Evolutionary conservation across 202 grass and related monocot genomes (phyloP).

Genomic region (Dendrocalamus latiflorus): DNA sequence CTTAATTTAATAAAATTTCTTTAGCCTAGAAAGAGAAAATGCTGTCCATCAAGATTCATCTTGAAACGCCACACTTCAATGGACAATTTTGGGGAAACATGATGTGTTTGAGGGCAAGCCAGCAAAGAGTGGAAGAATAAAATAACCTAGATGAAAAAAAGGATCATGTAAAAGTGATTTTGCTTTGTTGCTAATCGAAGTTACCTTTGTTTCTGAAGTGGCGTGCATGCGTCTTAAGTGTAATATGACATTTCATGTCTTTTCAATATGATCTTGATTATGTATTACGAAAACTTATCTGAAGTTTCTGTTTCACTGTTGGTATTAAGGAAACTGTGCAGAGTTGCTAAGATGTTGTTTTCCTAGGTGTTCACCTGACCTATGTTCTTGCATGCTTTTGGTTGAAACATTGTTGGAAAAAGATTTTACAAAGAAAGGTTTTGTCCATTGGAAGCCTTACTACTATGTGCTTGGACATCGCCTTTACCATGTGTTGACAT

Average conservation of each 20-base stretch:
- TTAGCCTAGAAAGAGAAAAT: neutral
- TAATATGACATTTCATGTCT: neutral
- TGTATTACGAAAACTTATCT: conserved; percentile 13
- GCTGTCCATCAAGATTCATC: conserved; percentile 22
- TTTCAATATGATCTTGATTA: neutral
- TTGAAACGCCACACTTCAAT: conserved; percentile 1
- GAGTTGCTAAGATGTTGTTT: conserved; percentile 23
- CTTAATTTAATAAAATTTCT: neutral
- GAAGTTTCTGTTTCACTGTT: neutral
- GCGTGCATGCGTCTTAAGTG: neutral
- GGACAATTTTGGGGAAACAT: neutral
- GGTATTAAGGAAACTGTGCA: neutral
- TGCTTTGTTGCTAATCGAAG: conserved; percentile 38
- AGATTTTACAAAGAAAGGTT: neutral
- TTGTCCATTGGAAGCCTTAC: neutral
- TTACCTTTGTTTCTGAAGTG: conserved; percentile 3
- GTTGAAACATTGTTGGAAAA: neutral
- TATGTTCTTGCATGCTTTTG: conserved; percentile 5
- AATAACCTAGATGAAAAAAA: neutral
- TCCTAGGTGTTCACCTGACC: neutral
- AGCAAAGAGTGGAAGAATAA: conserved; percentile 1
- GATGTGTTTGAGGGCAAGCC: neutral
- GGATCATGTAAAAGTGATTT: neutral
- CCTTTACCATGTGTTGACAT: neutral
- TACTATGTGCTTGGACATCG: conserved; percentile 5